Base-by-base conservation (phyloP, 805 yeast species). In the Kodamaea leandrae region DNA sequence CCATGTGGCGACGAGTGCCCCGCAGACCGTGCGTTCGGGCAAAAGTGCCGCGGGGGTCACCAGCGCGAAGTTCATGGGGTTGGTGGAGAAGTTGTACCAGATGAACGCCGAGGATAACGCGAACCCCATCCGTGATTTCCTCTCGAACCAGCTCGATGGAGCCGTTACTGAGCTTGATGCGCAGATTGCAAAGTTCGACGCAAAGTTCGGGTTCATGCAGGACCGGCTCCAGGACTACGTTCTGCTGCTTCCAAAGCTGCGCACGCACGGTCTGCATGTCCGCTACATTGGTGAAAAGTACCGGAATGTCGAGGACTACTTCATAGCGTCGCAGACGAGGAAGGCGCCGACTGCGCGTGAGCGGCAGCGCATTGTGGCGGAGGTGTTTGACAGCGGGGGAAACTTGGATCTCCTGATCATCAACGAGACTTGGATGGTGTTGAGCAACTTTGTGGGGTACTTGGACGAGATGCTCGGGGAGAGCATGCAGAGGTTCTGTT, bases 351-450 rank as follows among this genome's bases (percentile, higher is more conserved):
- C 46, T n/a, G 53, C 43, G 25, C 52, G 57, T 19, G 71, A 62
- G 16, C 52, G 52, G 19, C 63, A 63, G 28, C 43, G 33, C 24
- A 47, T 58, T 2, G 57, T 65, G 6, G 39, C 57, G 21, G 68
- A 60, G 19, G 53, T 64, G 3, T 69, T 67, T 44, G 64, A 61
- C 14, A 61, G 57, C 45, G 58, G 59, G 45, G 75, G 68, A 27
- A 67, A 63, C 42, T 53, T 69, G 41, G 75, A 69, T 38, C 55
- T 66, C 32, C 62, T 73, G 12, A 58, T 67, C 20, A 54, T 68
- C 34, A 69, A 63, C 49, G 75, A 69, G 46, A 60, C 74, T 0
- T 69, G 75, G 75, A 53, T 68, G 35, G 66, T 69, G 4, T 53
- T 69, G 17, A 45, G 55, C 26, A 69, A 69, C 46, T 66, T 62